These are phyloP conservation scores for Prosopis cineraria DNA, from an alignment of 306 rosid species.

Conservation along the genomic window DNA sequence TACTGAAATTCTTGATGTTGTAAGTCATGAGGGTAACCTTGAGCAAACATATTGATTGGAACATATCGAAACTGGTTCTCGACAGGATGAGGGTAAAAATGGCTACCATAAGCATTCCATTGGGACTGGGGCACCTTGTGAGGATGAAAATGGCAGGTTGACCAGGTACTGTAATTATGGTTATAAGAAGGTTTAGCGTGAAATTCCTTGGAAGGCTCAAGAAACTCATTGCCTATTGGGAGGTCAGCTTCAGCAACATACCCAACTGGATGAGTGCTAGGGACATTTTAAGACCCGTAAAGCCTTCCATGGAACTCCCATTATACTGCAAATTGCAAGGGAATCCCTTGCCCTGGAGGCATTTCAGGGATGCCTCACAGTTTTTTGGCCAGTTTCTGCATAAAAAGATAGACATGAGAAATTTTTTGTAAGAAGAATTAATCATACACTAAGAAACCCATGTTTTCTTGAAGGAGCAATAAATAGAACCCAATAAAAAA, in stretches of 20 bases:
- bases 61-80: conserved; percentile 62
- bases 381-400: conserved; percentile 79
- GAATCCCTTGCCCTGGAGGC: conserved; percentile 78
- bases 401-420: conserved; percentile 31
- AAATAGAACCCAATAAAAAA: neutral
- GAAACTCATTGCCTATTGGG: conserved; percentile 56
- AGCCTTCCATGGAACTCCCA: conserved; percentile 64
- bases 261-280: conserved; percentile 51
- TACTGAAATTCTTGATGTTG: conserved; percentile 87
- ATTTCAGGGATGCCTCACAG: conserved; percentile 84
- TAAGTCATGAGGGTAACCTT: conserved; percentile 60
- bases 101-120: conserved; percentile 70
- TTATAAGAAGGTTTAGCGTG: conserved; percentile 57
- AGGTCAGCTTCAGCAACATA: conserved; percentile 56
- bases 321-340: conserved; percentile 59
- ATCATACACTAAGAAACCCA: neutral
- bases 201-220: conserved; percentile 64
- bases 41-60: conserved; percentile 69
- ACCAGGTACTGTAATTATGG: conserved; percentile 65
- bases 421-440: conserved; percentile 3
- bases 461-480: conserved; percentile 4
- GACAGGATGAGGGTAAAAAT: conserved; percentile 59
- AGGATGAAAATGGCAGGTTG: conserved; percentile 64
- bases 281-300: conserved; percentile 53
- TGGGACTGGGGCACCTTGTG: conserved; percentile 78